A percentile compares a stretch with the other conserved stretches of the same genome.
phyloP scores from a whole-genome alignment of 345 rosid species.

The Streptanthus diversifolius region DNA sequence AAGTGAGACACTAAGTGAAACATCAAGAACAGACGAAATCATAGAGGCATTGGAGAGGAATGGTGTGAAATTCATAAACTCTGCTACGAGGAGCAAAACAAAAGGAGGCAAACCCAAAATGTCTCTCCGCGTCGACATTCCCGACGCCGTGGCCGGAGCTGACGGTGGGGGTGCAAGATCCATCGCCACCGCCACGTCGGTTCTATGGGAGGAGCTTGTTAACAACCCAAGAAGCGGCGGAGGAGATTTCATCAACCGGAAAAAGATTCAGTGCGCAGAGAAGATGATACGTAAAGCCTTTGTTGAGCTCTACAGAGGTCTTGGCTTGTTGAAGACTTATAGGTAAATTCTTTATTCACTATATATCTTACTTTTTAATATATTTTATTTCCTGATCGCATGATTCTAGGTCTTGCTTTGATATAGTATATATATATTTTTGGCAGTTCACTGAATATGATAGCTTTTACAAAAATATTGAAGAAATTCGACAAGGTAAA shows the following conservation, averaged over 20 bases:
- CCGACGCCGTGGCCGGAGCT: constrained; percentile 45
- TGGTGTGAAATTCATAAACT: constrained; percentile 66
- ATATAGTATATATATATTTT: not conserved
- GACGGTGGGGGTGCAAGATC: constrained; percentile 50
- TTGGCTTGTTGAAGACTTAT: constrained; percentile 68
- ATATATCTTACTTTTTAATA: not conserved
- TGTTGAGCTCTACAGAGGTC: constrained; percentile 84
- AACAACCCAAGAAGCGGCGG: constrained; percentile 56
- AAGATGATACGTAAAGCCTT: constrained; percentile 84
- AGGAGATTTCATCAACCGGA: constrained; percentile 54
- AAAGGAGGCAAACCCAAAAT: constrained; percentile 75
- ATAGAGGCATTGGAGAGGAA: constrained; percentile 69
- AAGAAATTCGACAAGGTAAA: constrained; percentile 96
- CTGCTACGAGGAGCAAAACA: constrained; percentile 54
- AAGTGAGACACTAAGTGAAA: constrained; percentile 38
- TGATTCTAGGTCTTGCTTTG: constrained; percentile 12
- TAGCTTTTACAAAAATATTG: constrained; percentile 82
- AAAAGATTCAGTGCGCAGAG: constrained; percentile 82
- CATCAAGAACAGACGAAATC: constrained; percentile 58
- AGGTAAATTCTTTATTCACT: constrained; percentile 44
- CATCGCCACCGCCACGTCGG: constrained; percentile 59
- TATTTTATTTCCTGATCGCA: not conserved
- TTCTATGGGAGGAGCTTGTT: constrained; percentile 87
- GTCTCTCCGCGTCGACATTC: constrained; percentile 74
- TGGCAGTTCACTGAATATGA: constrained; percentile 79